Base-by-base conservation (phyloP, 805 yeast genomes). In the Grigorovia humatica region DNA sequence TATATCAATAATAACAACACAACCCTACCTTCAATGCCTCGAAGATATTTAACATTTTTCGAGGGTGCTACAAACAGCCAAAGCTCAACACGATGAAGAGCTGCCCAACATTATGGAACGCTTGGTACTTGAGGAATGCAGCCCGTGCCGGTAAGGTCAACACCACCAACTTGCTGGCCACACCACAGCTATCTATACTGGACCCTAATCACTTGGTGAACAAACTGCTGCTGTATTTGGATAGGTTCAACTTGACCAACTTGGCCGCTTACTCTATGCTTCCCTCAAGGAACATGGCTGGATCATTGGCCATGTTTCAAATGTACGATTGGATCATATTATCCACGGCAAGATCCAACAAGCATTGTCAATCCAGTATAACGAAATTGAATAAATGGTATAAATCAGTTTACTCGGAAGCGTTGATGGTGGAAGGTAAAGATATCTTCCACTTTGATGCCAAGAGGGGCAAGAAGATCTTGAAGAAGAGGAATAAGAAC, bases 361-460 rank as follows among this genome's bases (percentile, higher is more conserved):
- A 78, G 55, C 98, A 90, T 68, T 69, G 88, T 20, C 81, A 77
- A 56, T 83, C 81, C 55, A 88, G 95, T 1, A 79, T 85, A 2
- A 69, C 70, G 15, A 82, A 80, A 56, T 68, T 89, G 42, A 71
- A 78, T 48, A 72, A 73, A 29, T 73, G 73, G 62, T 62, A 88
- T 44, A 90, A 90, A 62, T 76, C 76, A 42, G 69, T 71, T 8
- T 70, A 67, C 51, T 65, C 70, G 9, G 63, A 65, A 1, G 56
- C 75, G 1, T 83, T 93, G 0, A 61, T 67, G 6, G 71, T 82
- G 3, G 96, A 89, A 60, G 98, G 97, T 0, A 69, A 85, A 50
- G 42, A 38, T 38, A 15, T 15, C 3, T 38, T 38, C 17, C 42
- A 38, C 13, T 38, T 73, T 81, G 2, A 83, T 83, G 40, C 70